phyloP scores from a whole-genome alignment of 805 yeast species.

The Metschnikowia proteae region DNA sequence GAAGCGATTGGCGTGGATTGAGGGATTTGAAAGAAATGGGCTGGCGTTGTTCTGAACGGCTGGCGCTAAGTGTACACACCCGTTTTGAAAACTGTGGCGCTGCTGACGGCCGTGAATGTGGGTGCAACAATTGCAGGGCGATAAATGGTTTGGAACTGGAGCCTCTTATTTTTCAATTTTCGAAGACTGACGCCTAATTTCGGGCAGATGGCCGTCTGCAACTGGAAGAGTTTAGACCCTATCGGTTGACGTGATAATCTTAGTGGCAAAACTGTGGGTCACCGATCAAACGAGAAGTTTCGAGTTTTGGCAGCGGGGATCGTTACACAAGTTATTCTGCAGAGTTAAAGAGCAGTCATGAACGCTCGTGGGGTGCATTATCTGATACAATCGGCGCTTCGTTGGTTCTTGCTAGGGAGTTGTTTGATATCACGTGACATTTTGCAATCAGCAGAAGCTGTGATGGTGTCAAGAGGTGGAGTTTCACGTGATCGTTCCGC shows the following conservation, averaged over 20 bases:
- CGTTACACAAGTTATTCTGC: not conserved
- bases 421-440: constrained; percentile 17
- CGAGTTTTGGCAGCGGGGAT: not conserved
- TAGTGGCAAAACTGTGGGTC: not conserved
- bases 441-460: constrained; percentile 14
- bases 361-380: not conserved
- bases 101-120: not conserved
- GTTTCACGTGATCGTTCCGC: not conserved
- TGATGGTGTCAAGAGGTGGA: not conserved
- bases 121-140: not conserved
- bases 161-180: not conserved
- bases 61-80: not conserved
- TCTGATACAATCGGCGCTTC: not conserved
- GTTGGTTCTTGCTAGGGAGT: not conserved
- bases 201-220: too few species aligned
- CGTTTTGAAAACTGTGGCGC: constrained; percentile 3
- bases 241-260: not conserved
- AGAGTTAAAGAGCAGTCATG: not conserved
- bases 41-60: not conserved
- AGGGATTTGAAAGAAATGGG: not conserved
- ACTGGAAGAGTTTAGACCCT: not conserved
- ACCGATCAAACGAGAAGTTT: too few species aligned
- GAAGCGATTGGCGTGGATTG: not conserved
- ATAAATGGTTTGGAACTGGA: too few species aligned
- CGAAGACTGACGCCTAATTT: not conserved